These are phyloP conservation scores for Candida smagusa DNA, from an alignment of 1,139 yeast species.

Conservation along the genomic window DNA sequence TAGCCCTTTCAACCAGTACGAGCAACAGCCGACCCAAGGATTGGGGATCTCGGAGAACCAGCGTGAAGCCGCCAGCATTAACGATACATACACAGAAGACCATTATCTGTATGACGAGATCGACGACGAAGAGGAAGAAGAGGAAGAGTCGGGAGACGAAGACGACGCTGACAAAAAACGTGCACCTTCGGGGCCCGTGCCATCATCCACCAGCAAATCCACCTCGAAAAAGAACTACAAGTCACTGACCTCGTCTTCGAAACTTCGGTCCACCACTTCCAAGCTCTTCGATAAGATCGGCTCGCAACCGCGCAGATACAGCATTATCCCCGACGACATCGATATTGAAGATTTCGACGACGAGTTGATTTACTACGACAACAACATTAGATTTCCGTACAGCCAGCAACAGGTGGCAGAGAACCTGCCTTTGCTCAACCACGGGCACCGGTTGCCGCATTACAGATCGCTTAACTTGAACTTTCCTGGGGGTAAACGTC, in stretches of 20 bases:
- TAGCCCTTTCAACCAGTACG: constrained; percentile 7
- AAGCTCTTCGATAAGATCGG: constrained; percentile 70
- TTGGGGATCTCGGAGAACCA: constrained; percentile 11
- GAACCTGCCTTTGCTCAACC: constrained; percentile 28
- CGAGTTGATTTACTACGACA: constrained; percentile 48
- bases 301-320: constrained; percentile 66
- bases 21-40: constrained; percentile 5
- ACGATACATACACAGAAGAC: constrained; percentile 15
- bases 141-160: constrained; percentile 3
- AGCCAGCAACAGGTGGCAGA: constrained; percentile 12
- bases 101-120: constrained; percentile 30
- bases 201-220: constrained; percentile 12
- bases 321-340: constrained; percentile 67
- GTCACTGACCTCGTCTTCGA: constrained; percentile 34
- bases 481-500: constrained; percentile 24
- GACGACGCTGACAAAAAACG: constrained; percentile 9
- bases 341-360: constrained; percentile 66
- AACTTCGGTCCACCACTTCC: constrained; percentile 64
- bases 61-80: constrained; percentile 13
- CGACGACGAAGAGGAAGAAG: constrained; percentile 22
- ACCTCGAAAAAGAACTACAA: constrained; percentile 25
- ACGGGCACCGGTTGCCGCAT: constrained; percentile 37
- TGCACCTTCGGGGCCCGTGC: neutral
- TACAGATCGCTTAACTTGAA: constrained; percentile 42
- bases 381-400: constrained; percentile 39